These are phyloP conservation scores for Pleurotus eryngii DNA, from an alignment of 768 basidiomycete genomes.

Conservation along the genomic window DNA sequence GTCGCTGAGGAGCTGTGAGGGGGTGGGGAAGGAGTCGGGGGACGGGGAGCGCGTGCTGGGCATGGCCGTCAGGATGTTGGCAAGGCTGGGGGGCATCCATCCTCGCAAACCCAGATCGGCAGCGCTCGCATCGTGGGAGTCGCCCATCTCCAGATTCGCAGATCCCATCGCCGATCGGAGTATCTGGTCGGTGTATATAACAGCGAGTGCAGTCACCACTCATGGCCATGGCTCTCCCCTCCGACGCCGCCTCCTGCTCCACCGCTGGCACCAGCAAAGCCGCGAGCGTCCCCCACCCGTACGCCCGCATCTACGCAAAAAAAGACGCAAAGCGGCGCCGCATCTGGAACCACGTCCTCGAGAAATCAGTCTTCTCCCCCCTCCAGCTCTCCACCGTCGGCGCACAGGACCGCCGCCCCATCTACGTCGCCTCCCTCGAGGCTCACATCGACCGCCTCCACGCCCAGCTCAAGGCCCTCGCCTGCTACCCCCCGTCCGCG, in stretches of 20 bases:
- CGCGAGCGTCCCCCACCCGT: conserved; percentile 57
- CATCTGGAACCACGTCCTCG: conserved; percentile 76
- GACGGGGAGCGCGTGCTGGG: conserved; percentile 8
- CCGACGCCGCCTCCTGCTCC: too few relatives aligned
- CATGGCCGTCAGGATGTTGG: too few relatives aligned
- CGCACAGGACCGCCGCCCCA: conserved; percentile 66
- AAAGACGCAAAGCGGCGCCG: conserved; percentile 66
- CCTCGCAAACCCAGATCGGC: too few relatives aligned
- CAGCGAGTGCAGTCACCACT: neutral
- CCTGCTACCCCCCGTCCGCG: conserved; percentile 56
- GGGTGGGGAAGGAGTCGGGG: conserved; percentile 56
- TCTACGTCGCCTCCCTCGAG: conserved; percentile 72
- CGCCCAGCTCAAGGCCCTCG: conserved; percentile 50
- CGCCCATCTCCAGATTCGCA: too few relatives aligned
- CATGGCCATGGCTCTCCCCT: too few relatives aligned
- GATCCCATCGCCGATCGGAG: too few relatives aligned
- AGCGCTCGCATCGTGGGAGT: neutral
- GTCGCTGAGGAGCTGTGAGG: conserved; percentile 59
- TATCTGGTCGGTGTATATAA: neutral
- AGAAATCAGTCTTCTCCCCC: conserved; percentile 65
- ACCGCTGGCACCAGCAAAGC: too few relatives aligned
- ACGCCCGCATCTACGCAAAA: conserved; percentile 66
- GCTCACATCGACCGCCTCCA: conserved; percentile 70
- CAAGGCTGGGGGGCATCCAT: too few relatives aligned
- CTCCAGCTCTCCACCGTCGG: conserved; percentile 70